Evolutionary conservation across 805 yeast species (phyloP).

Genomic region (Wickerhamiella sergipiensis): DNA sequence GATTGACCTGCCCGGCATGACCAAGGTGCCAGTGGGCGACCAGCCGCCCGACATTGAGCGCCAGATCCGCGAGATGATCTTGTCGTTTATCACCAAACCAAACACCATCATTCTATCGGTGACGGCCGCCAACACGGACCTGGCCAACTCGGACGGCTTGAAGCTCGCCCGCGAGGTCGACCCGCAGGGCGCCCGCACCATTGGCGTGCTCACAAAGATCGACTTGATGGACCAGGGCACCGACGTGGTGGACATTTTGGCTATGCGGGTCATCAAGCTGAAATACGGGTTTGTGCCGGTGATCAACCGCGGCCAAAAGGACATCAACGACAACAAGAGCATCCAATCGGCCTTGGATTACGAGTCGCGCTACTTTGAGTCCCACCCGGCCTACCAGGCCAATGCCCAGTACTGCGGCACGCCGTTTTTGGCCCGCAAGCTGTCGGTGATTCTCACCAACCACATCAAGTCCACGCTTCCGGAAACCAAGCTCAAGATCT

Average conservation of each 20-base stretch:
- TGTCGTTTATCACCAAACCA: constrained; percentile 89
- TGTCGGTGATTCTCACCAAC: constrained; percentile 73
- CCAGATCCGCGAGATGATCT: constrained; percentile 83
- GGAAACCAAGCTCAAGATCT: constrained; percentile 83
- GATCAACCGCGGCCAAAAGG: constrained; percentile 92
- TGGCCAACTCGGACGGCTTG: constrained; percentile 93
- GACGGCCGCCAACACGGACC: constrained; percentile 90
- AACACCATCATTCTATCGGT: constrained; percentile 91
- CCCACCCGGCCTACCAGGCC: constrained; percentile 79
- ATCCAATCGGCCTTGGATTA: constrained; percentile 76
- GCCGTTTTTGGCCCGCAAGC: constrained; percentile 87
- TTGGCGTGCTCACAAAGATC: constrained; percentile 91
- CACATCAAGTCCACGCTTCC: constrained; percentile 85
- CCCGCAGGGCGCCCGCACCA: constrained; percentile 89
- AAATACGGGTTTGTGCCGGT: constrained; percentile 96
- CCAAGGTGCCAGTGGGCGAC: constrained; percentile 98
- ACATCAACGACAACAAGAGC: constrained; percentile 76
- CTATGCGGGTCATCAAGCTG: constrained; percentile 90
- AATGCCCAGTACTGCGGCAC: constrained; percentile 97
- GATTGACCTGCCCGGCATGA: constrained; percentile 93
- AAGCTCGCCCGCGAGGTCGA: constrained; percentile 96
- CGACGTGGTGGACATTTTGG: constrained; percentile 86
- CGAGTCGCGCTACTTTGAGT: constrained; percentile 71
- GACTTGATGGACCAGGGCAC: constrained; percentile 98
- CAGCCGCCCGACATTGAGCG: constrained; percentile 95